Base-by-base conservation (phyloP, 2,329 filamentous ascomycete species). In the Hirsutella rhossiliensis region DNA sequence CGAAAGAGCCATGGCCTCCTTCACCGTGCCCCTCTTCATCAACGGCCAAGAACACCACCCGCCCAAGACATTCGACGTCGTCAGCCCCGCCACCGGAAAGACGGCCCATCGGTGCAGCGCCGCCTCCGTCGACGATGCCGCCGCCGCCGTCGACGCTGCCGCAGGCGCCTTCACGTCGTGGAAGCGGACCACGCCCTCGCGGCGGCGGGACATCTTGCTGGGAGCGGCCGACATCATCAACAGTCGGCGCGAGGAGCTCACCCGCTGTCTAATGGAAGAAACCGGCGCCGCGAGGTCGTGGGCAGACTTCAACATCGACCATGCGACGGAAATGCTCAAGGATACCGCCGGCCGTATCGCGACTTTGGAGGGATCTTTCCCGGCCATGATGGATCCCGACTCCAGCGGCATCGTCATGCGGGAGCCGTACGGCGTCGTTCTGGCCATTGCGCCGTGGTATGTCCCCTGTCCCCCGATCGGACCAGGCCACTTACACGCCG, bases 361-460 rank as follows among this genome's bases (percentile, higher is more conserved):
- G 11, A 58, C 60, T 11, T 41, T 69, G 11, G 53, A 59, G 45
- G 69, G 65, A 6, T 58, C 55, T 7, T 61, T 69, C 27, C 63
- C 68, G 11, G 40, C 52, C 9, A 53, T 58, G 3, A 47, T 46
- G 29, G 57, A 63, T 29, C 52, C 60, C 3, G 48, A 52, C 28
- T 52, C 56, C 23, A 68, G 48, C 19, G 84, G 80, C 0, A 67
- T 92, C 51, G 65, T 94, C 4, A 63, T 81, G 50, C 82, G 80
- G 56, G 84, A 89, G 62, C 86, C 87, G 0, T 87, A 78, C 53
- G 87, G 87, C 2, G 86, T 92, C 8, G 72, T 89, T 15, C 65
- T 94, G 28, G 80, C 78, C 3, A 87, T 94, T 60, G 84, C 83
- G 3, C 85, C 87, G 11, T 94, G 87, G 87, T 88, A 68, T 53